A percentile compares a stretch with the other conserved stretches of the same genome.
Evolutionary conservation across 2,329 filamentous ascomycete species (phyloP).

Genomic region (Trichophyton mentagrophytes): DNA sequence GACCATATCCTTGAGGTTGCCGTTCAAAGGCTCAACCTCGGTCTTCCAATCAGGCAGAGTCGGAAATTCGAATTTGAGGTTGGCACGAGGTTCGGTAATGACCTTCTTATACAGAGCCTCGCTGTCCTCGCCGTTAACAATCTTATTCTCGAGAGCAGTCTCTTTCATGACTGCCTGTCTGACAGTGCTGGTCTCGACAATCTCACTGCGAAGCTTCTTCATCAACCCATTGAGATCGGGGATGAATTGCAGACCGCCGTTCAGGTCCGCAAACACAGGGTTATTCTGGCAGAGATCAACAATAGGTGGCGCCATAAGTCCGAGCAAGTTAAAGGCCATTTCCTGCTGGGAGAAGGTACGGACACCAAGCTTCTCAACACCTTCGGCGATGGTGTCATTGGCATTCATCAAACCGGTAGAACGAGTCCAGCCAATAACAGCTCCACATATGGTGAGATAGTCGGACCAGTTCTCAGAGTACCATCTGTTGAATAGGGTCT

Average conservation of each 20-base stretch:
- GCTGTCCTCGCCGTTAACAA: conserved; percentile 86
- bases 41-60: conserved; percentile 79
- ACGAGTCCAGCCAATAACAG: conserved; percentile 97
- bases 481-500: conserved; percentile 98
- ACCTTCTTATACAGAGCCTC: conserved; percentile 93
- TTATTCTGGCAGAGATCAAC: conserved; percentile 92
- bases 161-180: conserved; percentile 90
- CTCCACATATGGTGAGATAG: conserved; percentile 96
- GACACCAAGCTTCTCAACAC: conserved; percentile 90
- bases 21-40: conserved; percentile 79
- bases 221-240: conserved; percentile 89
- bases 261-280: conserved; percentile 92
- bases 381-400: conserved; percentile 95
- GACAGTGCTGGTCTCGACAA: conserved; percentile 89
- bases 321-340: conserved; percentile 97
- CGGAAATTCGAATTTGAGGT: conserved; percentile 97
- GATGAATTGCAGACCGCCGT: conserved; percentile 95
- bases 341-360: conserved; percentile 98
- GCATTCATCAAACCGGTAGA: conserved; percentile 95
- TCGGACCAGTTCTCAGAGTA: conserved; percentile 94
- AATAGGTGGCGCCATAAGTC: conserved; percentile 85
- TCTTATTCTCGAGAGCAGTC: conserved; percentile 90
- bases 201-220: conserved; percentile 83
- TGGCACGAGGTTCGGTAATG: conserved; percentile 82
- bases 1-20: conserved; percentile 89